phyloP scores from a whole-genome alignment of 2,329 filamentous ascomycete species.

The Chlorencoelia australis region DNA sequence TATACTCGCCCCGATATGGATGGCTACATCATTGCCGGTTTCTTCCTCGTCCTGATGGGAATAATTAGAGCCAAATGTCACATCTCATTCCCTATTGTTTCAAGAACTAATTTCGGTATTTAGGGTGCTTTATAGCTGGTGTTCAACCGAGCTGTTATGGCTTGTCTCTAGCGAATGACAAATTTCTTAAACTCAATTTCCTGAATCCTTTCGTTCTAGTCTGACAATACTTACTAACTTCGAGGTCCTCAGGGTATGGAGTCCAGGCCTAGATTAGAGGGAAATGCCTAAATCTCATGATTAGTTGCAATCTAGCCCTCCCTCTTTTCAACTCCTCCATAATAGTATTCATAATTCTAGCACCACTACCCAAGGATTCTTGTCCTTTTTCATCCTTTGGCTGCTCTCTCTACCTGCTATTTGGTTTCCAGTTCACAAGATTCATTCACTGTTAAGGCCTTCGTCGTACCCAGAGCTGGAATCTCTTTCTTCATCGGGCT shows the following conservation, averaged over 20 bases:
- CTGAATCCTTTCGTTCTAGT: no score
- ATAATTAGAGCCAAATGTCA: slow-evolving; percentile 82
- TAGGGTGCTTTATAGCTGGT: slow-evolving; percentile 87
- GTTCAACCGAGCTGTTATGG: slow-evolving; percentile 76
- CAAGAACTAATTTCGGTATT: slow-evolving; percentile 71
- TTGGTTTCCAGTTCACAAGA: slow-evolving; percentile 82
- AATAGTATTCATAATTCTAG: slow-evolving; percentile 61
- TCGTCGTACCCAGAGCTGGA: slow-evolving; percentile 73
- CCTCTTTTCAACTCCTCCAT: slow-evolving; percentile 47
- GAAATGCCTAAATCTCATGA: slow-evolving; percentile 81
- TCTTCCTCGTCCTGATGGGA: slow-evolving; percentile 68
- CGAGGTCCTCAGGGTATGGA: no score
- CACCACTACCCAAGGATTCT: slow-evolving; percentile 65
- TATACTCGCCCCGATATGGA: no score
- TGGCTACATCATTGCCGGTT: slow-evolving; percentile 67
- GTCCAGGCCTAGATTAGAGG: slow-evolving; percentile 81
- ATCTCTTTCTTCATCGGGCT: slow-evolving; percentile 78
- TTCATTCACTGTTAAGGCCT: slow-evolving; percentile 88
- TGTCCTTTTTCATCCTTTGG: slow-evolving; percentile 85
- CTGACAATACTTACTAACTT: no score
- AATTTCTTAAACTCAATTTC: no score
- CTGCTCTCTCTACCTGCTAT: slow-evolving; percentile 68
- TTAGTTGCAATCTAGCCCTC: slow-evolving; percentile 68
- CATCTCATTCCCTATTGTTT: slow-evolving; percentile 77
- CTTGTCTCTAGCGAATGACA: no score